Base-by-base conservation (phyloP, 179 eudicot species). In the Beta corolliflora region DNA sequence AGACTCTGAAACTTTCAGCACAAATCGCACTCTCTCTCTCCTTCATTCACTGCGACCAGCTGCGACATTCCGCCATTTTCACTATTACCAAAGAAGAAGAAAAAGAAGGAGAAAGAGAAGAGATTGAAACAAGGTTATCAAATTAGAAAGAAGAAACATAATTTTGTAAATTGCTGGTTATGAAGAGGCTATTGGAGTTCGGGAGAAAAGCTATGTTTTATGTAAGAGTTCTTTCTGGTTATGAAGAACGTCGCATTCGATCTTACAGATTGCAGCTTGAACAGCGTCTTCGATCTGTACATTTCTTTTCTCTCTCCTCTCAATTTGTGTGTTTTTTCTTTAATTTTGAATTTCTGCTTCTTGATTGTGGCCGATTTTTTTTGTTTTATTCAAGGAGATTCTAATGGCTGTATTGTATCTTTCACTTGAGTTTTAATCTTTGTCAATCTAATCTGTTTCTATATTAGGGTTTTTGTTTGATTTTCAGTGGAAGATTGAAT, bases 191-290 rank as follows among this genome's bases (percentile, higher is more conserved):
- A 8, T 54, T 90, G 73, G 96, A 94, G 7, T 92, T 87, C 70
- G 97, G 92, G 80, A 87, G 90, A 77, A 94, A 88, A 90, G 97
- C 97, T 6, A 89, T 96, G 89, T 94, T 96, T 81, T 96, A 96
- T 70, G 86, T 89, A 63, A 89, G 99, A 85, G 96, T 96, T 52
- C 87, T 96, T 18, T 92, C 98, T 9, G 99, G 99, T 29, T 91
- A 92, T 76, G 98, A 96, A 86, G 98, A 92, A 82, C 97, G 96
- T 36, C 90, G 91, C 44, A 92, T 96, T 87, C 87, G 99, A 81
- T 89, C 98, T 83, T 89, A 87, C 81, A 80, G 99, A 78, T 83
- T 96, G 79, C 87, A 88, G 77, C 84, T 96, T 67, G 91, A 96
- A 61, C 87, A 91, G 61, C 96, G 94, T 59, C 88, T 92, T 75